Evolutionary conservation across 1,284 basidiomycete species (phyloP).

Genomic region (Xerocomus amazonicus): DNA sequence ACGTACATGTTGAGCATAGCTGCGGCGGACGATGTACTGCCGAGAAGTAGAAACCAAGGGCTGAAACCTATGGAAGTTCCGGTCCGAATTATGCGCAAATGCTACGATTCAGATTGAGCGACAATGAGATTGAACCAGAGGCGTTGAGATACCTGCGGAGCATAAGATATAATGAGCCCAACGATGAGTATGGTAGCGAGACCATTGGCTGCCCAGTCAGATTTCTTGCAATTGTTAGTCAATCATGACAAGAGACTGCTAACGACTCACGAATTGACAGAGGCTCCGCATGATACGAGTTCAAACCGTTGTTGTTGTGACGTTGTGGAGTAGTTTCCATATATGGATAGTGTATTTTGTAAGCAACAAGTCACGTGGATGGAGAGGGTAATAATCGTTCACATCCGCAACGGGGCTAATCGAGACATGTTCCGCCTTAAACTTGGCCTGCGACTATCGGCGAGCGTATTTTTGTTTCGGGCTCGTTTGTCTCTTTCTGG

Average conservation of each 20-base stretch:
- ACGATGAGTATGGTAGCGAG: conserved; percentile 73
- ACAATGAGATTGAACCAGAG: not conserved
- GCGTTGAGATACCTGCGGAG: conserved; percentile 67
- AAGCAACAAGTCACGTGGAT: conserved; percentile 2
- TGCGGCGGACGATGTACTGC: conserved; percentile 80
- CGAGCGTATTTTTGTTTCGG: not conserved
- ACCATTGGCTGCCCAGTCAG: conserved; percentile 72
- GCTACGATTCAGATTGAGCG: conserved; percentile 39
- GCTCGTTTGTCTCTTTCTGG: not conserved
- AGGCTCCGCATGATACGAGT: too few relatives aligned
- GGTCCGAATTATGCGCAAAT: conserved; percentile 69
- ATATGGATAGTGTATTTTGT: too few relatives aligned
- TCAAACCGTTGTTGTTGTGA: too few relatives aligned
- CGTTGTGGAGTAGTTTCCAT: too few relatives aligned
- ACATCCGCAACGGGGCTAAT: too few relatives aligned
- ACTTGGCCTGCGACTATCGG: conserved; percentile 7
- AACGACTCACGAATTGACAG: conserved; percentile 21
- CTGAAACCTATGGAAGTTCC: conserved; percentile 86
- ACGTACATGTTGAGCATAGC: conserved; percentile 79
- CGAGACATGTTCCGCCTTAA: too few relatives aligned
- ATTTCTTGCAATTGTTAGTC: conserved; percentile 44
- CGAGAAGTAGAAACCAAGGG: conserved; percentile 91
- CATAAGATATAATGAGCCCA: conserved; percentile 84
- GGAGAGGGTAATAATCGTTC: not conserved
- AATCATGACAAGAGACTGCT: not conserved